phyloP scores from a whole-genome alignment of 192 early-diverging fungal species.

The Globomyces pollinis-pini region DNA sequence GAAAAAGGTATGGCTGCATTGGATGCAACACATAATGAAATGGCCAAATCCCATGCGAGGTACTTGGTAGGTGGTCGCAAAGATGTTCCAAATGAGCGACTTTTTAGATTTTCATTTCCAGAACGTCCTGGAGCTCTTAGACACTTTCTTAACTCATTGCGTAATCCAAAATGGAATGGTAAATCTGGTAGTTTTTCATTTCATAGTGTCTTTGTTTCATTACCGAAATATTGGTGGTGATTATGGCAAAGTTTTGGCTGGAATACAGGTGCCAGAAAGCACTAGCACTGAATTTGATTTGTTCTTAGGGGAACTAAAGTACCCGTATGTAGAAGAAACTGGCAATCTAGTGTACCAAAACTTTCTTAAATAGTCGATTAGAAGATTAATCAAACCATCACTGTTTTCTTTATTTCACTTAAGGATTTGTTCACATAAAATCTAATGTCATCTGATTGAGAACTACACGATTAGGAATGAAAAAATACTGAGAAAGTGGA shows the following conservation, averaged over 20 bases:
- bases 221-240: slow-evolving; percentile 95
- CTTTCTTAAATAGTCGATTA: slow-evolving; percentile 56
- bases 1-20: slow-evolving; percentile 56
- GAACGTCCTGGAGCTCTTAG: slow-evolving; percentile 88
- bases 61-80: slow-evolving; percentile 86
- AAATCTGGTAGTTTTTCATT: not conserved
- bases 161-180: slow-evolving; percentile 26
- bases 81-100: slow-evolving; percentile 68
- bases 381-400: no score
- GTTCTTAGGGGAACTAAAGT: slow-evolving; percentile 76
- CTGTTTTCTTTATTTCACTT: no score
- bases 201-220: slow-evolving; percentile 89
- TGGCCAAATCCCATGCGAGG: slow-evolving; percentile 91
- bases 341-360: slow-evolving; percentile 81
- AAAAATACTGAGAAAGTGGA: no score
- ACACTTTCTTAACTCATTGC: slow-evolving; percentile 70
- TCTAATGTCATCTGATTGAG: no score
- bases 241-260: slow-evolving; percentile 86
- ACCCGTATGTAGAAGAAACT: slow-evolving; percentile 89
- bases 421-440: no score
- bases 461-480: no score
- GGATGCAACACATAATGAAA: slow-evolving; percentile 87
- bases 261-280: slow-evolving; percentile 79
- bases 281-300: slow-evolving; percentile 55
- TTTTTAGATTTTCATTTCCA: slow-evolving; percentile 94